Base-by-base conservation (phyloP, 176 grass and related monocot species). In the Oropetium thomaeum region DNA sequence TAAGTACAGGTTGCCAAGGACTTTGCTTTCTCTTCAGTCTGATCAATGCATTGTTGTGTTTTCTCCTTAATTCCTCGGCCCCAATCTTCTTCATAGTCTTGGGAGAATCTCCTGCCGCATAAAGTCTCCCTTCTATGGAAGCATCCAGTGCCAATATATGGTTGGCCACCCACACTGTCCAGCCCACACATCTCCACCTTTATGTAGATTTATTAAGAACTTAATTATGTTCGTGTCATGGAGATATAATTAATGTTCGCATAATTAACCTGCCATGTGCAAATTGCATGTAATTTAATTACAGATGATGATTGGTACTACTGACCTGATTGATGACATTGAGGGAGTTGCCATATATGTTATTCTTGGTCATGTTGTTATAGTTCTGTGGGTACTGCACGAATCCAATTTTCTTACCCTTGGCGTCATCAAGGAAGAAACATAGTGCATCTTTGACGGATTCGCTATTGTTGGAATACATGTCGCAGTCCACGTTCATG, bases 401-500 rank as follows among this genome's bases (percentile, higher is more conserved):
- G 49, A 79, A 98, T 39, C 70, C 94, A 5, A 92, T 77, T 10
- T 86, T 79, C 17, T 93, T 78, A 26, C 88, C 88, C 55, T 67
- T 85, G 70, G 85, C 66, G 81, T 97, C 94, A 38, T 91, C 94
- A 51, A 94, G 77, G 37, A 98, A 94, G 79, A 98, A 94, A 66
- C 91, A 98, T 32, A 90, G 2, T 0, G 38, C 84, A 40, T 92
- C 84, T 86, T 67, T 92, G 47, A 98, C 78, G 8, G 89, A 64
- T 48, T 94, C 79, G 0, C 82, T 87, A 23, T 86, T 92, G 69
- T 94, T 94, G 2, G 95, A 98, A 67, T 94, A 94, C 95, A 98
- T 94, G 67, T 98, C 91, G 23, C 95, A 92, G 43, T 98, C 91
- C 80, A 94, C 63, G 51, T 93, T 97, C 71, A 97, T 73, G 53